Conservation (phyloP, 176 grass and related monocot species). For the Aegilops umbellulata region DNA sequence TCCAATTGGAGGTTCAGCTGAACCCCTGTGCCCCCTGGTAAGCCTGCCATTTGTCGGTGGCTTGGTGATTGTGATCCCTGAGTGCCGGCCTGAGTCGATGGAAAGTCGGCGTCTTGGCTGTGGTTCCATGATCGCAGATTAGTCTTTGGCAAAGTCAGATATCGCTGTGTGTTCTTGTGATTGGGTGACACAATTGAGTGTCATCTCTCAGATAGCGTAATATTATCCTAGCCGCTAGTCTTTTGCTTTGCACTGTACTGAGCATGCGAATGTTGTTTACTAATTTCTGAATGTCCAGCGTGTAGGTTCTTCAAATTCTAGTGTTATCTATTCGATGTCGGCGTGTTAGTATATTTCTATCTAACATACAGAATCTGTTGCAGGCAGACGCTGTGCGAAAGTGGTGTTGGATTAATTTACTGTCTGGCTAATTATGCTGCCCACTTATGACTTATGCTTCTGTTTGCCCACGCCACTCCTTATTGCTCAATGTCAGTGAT, state of each 20-base stretch:
- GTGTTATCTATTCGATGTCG: not conserved
- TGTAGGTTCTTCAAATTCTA: not conserved
- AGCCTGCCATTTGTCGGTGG: not conserved
- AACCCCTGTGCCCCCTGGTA: not conserved
- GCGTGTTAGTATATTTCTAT: constrained; percentile 18
- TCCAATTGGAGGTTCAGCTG: not conserved
- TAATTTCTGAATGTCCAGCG: not conserved
- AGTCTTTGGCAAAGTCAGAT: not conserved
- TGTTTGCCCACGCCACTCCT: not conserved
- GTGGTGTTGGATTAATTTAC: constrained; percentile 3
- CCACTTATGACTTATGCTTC: constrained; percentile 26
- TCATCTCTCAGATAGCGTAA: not conserved
- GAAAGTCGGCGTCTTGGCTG: not conserved
- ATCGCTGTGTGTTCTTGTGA: not conserved
- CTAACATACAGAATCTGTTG: constrained; percentile 17
- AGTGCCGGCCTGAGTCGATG: not conserved
- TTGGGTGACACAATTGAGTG: not conserved
- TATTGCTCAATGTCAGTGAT: constrained; percentile 16
- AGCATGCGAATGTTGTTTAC: not conserved
- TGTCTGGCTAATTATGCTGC: not conserved
- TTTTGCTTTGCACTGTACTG: not conserved
- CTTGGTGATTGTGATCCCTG: not conserved
- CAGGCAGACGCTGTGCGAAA: constrained; percentile 15
- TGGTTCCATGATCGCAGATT: not conserved
- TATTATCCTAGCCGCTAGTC: not conserved